Evolutionary conservation across 2,329 filamentous ascomycete species (phyloP), one percentile per base, ranked within the genome.

Genomic region (Alternaria burnsii): DNA sequence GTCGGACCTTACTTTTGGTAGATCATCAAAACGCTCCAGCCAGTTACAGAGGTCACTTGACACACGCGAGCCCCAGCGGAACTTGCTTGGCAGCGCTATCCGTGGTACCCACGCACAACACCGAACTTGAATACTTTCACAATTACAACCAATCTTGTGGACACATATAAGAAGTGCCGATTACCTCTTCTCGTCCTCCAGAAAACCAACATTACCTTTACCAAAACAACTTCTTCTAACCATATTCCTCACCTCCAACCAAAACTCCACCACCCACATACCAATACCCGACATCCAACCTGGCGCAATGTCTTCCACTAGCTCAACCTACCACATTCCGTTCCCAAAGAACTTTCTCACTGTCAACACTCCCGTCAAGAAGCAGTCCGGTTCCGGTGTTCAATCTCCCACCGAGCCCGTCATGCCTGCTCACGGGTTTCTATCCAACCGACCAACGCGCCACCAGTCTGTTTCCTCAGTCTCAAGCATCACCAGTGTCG

Each of bases 291-390:
- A 61, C 63, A 60, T 57, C 47, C 67, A 75, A 42, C 58, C 69
- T 69, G 70, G 65, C 71, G 70, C 70, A 70, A 78, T 77, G 74
- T 73, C 74, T 73, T 69, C 70, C 67, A 69, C 70, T 55, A 68
- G 65, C 53, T 65, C 69, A 64, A 67, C 66, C 67, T 74, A 70
- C 74, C 74, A 78, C 74, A 78, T 78, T 61, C 74, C 75, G 54
- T 77, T 78, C 70, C 75, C 75, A 28, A 65, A 61, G 51, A 68
- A 59, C 69, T 78, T 76, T 66, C 72, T 78, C 68, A 67, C 74
- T 54, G 71, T 78, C 71, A 78, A 78, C 69, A 70, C 72, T 57
- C 71, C 70, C 56, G n/a, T 65, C 66, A 72, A 75, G 57, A 67
- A 71, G 61, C 41, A 65, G 14, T 32, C 41, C 34, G 40, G 44